These are phyloP conservation scores for Phytophthora sp. DNA, from an alignment of 352 stramenopile species.

Conservation along the genomic window DNA sequence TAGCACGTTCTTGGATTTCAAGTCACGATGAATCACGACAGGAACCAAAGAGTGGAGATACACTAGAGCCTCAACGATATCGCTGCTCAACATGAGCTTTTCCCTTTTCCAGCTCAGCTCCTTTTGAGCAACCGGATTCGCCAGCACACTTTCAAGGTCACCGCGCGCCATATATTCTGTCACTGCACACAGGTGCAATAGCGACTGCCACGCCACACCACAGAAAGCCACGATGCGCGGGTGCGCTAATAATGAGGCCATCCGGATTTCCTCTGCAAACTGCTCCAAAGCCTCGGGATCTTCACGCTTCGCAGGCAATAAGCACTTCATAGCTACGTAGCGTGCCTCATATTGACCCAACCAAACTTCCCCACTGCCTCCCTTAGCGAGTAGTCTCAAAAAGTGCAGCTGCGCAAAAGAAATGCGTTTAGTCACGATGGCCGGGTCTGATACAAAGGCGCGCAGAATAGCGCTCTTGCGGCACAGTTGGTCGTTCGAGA, in stretches of 20 bases:
- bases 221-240: slow-evolving; percentile 85
- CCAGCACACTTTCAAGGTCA: slow-evolving; percentile 64
- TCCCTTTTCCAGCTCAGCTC: slow-evolving; percentile 60
- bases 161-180: slow-evolving; percentile 84
- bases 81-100: slow-evolving; percentile 64
- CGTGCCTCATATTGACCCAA: slow-evolving; percentile 75
- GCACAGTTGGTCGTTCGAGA: slow-evolving; percentile 77
- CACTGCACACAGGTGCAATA: slow-evolving; percentile 76
- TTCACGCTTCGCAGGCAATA: slow-evolving; percentile 69
- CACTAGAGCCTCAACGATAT: slow-evolving; percentile 73
- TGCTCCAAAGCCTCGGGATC: slow-evolving; percentile 68
- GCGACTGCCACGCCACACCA: slow-evolving; percentile 80
- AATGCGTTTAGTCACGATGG: slow-evolving; percentile 78
- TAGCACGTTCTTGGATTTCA: slow-evolving; percentile 82
- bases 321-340: slow-evolving; percentile 82
- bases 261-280: slow-evolving; percentile 84
- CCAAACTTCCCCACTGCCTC: slow-evolving; percentile 84
- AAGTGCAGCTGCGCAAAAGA: slow-evolving; percentile 80
- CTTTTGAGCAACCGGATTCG: slow-evolving; percentile 44
- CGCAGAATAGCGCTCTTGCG: slow-evolving; percentile 57
- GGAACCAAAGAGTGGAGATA: slow-evolving; percentile 76
- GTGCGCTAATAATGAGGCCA: slow-evolving; percentile 79
- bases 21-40: slow-evolving; percentile 71
- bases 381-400: slow-evolving; percentile 71
- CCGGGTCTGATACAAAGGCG: slow-evolving; percentile 70